Evolutionary conservation across 2,329 filamentous ascomycete genomes (phyloP), one percentile per base, ranked within the genome.

Genomic region (Cytospora schulzeri): DNA sequence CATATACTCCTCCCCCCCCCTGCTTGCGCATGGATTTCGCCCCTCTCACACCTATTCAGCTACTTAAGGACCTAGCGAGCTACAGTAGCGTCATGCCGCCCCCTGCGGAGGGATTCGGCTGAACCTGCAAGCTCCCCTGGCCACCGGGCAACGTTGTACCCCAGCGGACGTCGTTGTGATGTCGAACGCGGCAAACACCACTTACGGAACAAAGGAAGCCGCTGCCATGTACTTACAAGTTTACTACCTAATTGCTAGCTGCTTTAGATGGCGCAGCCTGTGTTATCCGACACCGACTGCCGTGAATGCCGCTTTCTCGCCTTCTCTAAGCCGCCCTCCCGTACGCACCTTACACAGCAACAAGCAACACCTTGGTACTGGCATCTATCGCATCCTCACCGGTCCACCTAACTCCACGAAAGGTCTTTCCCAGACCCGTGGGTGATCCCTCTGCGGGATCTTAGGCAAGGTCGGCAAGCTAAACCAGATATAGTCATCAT

Each of bases 371-470:
- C 38, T 41, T 41, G 17, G n/a, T 41, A 41, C 17, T n/a, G 14
- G 15, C 33, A 35, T 35, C 11, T 41, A 41, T 41, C 38, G 38
- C 24, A 24, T 48, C n/a, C n/a, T 48, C n/a, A 48, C 45, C 45
- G n/a, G 22, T 19, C 45, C 45, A 48, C 45, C 45, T 7, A 48
- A 22, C 45, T 24, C 45, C n/a, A 24, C 19, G 57, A 56, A 35
- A 50, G 48, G 38, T 31, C 56, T 55, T n/a, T 54, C 29, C 56
- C 60, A 50, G 53, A 19, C 53, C 62, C 65, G 55, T 58, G 56
- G 62, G 57, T 51, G n/a, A 19, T 24, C 26, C n/a, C 45, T 55
- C 62, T 55, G 55, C 51, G 55, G 41, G 55, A 19, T 24, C n/a
- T 33, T 33, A 26, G 52, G 22, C 31, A 26, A 54, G 26, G 38